Evolutionary conservation across 345 rosid species (phyloP), one percentile per base, ranked within the genome.

Genomic region (Melaleuca quinquenervia): DNA sequence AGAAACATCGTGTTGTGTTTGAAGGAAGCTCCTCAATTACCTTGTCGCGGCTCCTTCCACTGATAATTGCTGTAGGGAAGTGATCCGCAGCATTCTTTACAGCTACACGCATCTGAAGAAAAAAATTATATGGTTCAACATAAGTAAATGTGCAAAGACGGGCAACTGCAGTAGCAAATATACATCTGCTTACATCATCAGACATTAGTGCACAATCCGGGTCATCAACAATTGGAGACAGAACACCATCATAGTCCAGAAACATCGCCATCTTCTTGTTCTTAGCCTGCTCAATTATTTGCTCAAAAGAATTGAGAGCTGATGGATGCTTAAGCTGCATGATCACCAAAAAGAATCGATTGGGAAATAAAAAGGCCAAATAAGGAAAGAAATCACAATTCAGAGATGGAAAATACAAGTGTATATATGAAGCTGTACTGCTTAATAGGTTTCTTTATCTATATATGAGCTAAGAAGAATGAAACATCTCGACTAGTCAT

Each of bases 31-130:
- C 36, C 24, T 29, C 18, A 1, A 44, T 84, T 86, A 96, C 99
- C 96, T 93, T 95, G 85, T 95, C 96, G 13, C 99, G 95, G 88
- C 96, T 96, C 92, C 99, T 94, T 88, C 99, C 99, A 82, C 97
- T 97, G 84, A 97, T 95, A 55, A 97, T 93, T 82, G 99, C 99
- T 16, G 99, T 96, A 41, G 99, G 99, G 88, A 94, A 97, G 88
- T 88, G 88, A 88, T 91, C 92, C 7, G 98, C 97, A 6, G 93
- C 92, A 82, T 94, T 90, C 92, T 91, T 95, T 85, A 97, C 98
- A 45, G 95, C 96, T 88, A 94, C 90, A 84, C 99, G 96, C 99
- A 96, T 96, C 99, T 97, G 91, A 16, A 83, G n/a, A 90, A 64
- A 11, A 21, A 41, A 50, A 70, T 64, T 36, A 32, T 18, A 36